Evolutionary conservation across 2,329 filamentous ascomycete species (phyloP), one percentile per base, ranked within the genome.

Genomic region (Alternaria burnsii): DNA sequence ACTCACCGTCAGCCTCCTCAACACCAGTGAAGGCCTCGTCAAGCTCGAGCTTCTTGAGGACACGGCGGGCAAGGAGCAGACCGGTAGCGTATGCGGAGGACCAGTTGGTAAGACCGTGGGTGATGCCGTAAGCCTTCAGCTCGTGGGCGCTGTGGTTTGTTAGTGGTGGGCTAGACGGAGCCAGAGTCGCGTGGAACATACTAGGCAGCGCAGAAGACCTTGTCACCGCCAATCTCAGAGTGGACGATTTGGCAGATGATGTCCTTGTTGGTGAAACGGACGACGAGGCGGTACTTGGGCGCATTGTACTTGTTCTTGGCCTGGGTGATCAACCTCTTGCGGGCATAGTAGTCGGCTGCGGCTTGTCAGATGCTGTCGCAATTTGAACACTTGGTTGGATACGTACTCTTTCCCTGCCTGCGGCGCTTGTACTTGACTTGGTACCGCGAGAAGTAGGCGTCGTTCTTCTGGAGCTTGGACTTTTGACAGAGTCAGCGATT

Each of bases 261-360:
- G 88, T 99, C 94, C 85, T 93, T 93, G 91, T 98, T 97, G 88
- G 93, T 96, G 91, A 97, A 97, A 83, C 95, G 95, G 82, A 99
- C 93, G 74, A 99, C 95, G 80, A 99, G 91, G 81, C 95, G 92
- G 91, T 99, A 98, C 90, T 99, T 99, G 85, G 95, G 95, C 70
- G 95, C 91, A 86, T 97, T 97, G 91, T 98, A 99, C 91, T 99
- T 99, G 93, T 99, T 99, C 93, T 98, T 99, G 86, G 95, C 95
- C 89, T 99, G 95, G 87, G 93, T 94, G 88, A 98, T 95, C 84
- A 99, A 89, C 81, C 95, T 91, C 92, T 98, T 98, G 84, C 95
- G 94, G 82, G 95, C 95, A 84, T 97, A 98, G 93, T 99, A 99
- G 84, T 99, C 95, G 87, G 95, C 70, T 99, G 62, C 52, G 47